These are phyloP conservation scores for Sarocladium strictum DNA, from an alignment of 2,329 filamentous ascomycete species.

Conservation along the genomic window DNA sequence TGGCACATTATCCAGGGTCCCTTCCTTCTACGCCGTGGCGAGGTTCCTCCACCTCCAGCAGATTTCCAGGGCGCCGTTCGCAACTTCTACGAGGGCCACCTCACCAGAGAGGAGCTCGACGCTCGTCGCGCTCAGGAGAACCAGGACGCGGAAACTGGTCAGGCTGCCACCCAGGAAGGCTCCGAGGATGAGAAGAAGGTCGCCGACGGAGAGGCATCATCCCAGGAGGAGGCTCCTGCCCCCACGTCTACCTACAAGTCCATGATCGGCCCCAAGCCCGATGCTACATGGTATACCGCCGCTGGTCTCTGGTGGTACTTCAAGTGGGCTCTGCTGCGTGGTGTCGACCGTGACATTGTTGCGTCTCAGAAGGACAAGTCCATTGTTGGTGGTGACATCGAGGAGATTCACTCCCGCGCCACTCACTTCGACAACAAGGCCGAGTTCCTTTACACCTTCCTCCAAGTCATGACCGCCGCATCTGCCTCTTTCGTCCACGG, in stretches of 20 bases:
- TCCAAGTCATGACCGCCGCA: constrained; percentile 54
- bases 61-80: constrained; percentile 36
- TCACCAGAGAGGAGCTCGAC: constrained; percentile 47
- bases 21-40: constrained; percentile 40
- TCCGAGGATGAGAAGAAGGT: constrained; percentile 24
- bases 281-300: constrained; percentile 35
- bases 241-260: constrained; percentile 24
- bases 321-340: constrained; percentile 41
- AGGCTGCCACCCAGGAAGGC: constrained; percentile 13
- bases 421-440: constrained; percentile 51
- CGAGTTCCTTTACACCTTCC: constrained; percentile 45
- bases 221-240: constrained; percentile 23
- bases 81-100: constrained; percentile 51
- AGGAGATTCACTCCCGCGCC: constrained; percentile 50
- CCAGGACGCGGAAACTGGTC: constrained; percentile 18
- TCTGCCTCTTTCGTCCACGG: constrained; percentile 61
- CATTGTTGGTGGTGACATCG: constrained; percentile 45
- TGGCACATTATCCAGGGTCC: constrained; percentile 50
- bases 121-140: constrained; percentile 26
- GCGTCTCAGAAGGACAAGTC: constrained; percentile 29
- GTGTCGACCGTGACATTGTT: constrained; percentile 38
- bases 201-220: constrained; percentile 25
- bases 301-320: constrained; percentile 37
- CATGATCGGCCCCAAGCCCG: constrained; percentile 31
- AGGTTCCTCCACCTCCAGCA: constrained; percentile 35